These are phyloP conservation scores for Phragmites australis DNA, from an alignment of 176 grass and related monocot species.

Conservation along the genomic window DNA sequence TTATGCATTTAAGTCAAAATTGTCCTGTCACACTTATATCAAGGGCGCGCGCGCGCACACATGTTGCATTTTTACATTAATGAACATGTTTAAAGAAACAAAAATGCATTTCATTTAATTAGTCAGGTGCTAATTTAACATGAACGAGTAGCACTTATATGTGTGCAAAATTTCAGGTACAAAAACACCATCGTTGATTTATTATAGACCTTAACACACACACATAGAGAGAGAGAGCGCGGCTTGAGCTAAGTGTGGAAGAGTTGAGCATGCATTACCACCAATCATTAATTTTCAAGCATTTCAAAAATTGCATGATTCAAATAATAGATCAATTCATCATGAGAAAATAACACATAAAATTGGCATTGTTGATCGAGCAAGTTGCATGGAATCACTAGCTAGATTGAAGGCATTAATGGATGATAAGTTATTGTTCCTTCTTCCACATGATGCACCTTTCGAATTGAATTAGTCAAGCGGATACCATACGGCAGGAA, in stretches of 20 bases:
- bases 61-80: slow-evolving; percentile 11
- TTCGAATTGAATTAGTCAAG: slow-evolving; percentile 67
- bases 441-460: slow-evolving; percentile 62
- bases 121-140: neutral
- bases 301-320: neutral
- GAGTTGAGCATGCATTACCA: neutral
- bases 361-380: neutral
- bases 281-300: neutral
- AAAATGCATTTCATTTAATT: neutral
- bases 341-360: neutral
- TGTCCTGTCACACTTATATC: neutral
- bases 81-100: neutral
- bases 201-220: neutral
- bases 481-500: slow-evolving; percentile 59
- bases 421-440: slow-evolving; percentile 49
- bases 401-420: slow-evolving; percentile 70
- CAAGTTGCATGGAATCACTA: slow-evolving; percentile 42
- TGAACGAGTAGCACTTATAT: neutral
- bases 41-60: neutral
- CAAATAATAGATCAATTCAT: neutral
- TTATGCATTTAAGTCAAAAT: neutral
- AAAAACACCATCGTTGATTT: neutral
- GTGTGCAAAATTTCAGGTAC: neutral
- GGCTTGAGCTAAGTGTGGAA: neutral
- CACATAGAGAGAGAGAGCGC: neutral